These are phyloP conservation scores for Alternaria consortialis DNA, from an alignment of 2,329 filamentous ascomycete genomes.

Conservation along the genomic window DNA sequence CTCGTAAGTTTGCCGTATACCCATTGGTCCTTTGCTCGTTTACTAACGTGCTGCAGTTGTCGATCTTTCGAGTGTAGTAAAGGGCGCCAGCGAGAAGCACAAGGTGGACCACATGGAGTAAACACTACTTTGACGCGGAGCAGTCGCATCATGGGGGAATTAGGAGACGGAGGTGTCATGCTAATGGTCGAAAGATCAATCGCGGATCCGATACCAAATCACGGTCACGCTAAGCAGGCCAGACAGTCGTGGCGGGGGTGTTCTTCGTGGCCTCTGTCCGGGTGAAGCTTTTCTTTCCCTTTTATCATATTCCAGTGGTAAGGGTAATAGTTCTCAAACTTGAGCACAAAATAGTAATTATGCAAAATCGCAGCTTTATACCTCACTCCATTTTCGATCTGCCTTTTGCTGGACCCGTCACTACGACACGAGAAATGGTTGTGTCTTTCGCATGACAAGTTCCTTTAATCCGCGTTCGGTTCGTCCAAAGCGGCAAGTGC, in stretches of 20 bases:
- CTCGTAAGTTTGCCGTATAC: conserved; percentile 40
- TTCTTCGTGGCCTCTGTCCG: neutral
- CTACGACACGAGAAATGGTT: neutral
- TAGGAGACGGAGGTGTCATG: neutral
- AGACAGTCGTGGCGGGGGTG: neutral
- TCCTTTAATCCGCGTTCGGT: neutral
- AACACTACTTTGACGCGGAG: too few species aligned
- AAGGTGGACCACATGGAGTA: conserved; percentile 37
- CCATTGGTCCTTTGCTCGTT: neutral
- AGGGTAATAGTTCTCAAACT: neutral
- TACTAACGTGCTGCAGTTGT: conserved; percentile 47
- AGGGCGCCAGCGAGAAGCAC: conserved; percentile 53
- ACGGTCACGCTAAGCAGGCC: neutral
- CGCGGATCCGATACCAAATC: neutral
- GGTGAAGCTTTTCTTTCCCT: neutral
- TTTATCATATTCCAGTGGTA: neutral
- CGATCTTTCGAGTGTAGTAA: conserved; percentile 56
- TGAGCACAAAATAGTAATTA: neutral
- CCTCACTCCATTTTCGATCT: neutral
- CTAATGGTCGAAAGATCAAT: neutral
- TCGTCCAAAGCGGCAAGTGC: neutral
- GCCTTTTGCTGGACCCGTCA: neutral
- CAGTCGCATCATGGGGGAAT: neutral
- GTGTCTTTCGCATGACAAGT: neutral
- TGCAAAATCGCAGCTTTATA: neutral